Percentiles rank a stretch among this genome's conserved stretches.
Evolutionary conservation across 768 basidiomycete species (phyloP).

Genomic region (Hortiboletus flavorubellus): DNA sequence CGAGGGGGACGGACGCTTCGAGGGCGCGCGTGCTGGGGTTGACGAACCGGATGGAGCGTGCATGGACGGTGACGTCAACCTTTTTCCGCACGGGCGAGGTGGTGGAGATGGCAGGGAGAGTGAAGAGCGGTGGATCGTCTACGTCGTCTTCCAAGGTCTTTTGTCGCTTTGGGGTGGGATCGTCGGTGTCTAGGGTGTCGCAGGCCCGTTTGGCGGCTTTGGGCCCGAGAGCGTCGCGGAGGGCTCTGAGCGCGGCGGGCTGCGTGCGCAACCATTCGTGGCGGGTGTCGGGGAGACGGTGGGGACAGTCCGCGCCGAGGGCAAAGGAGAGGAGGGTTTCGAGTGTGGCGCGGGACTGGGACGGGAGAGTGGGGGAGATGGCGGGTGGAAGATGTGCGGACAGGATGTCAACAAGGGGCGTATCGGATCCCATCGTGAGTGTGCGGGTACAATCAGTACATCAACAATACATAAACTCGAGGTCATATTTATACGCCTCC

Average conservation of each 20-base stretch:
- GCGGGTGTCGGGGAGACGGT: constrained; percentile 8
- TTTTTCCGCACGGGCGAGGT: constrained; percentile 77
- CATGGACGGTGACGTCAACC: constrained; percentile 59
- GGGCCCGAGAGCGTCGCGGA: constrained; percentile 11
- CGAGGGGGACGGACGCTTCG: constrained; percentile 51
- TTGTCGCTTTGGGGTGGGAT: constrained; percentile 12
- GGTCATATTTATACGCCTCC: constrained; percentile 15
- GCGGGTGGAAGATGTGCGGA: constrained; percentile 17
- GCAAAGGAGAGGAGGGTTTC: constrained; percentile 31
- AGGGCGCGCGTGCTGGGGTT: constrained; percentile 47
- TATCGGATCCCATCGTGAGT: constrained; percentile 13
- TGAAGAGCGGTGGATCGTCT: constrained; percentile 48
- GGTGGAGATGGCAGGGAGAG: constrained; percentile 62
- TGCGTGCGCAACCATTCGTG: constrained; percentile 26
- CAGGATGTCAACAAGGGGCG: constrained; percentile 27
- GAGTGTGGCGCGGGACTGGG: constrained; percentile 6
- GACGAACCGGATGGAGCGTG: constrained; percentile 48
- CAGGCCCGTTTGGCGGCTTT: constrained; percentile 24
- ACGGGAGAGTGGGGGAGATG: neutral
- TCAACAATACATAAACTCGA: constrained; percentile 11
- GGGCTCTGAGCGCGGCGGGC: constrained; percentile 19
- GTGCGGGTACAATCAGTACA: neutral
- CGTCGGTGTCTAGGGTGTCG: constrained; percentile 15
- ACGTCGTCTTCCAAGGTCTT: constrained; percentile 18
- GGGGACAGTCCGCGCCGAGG: constrained; percentile 27